Conservation (phyloP, 768 basidiomycete genomes). For the Exidia glandulosa region DNA sequence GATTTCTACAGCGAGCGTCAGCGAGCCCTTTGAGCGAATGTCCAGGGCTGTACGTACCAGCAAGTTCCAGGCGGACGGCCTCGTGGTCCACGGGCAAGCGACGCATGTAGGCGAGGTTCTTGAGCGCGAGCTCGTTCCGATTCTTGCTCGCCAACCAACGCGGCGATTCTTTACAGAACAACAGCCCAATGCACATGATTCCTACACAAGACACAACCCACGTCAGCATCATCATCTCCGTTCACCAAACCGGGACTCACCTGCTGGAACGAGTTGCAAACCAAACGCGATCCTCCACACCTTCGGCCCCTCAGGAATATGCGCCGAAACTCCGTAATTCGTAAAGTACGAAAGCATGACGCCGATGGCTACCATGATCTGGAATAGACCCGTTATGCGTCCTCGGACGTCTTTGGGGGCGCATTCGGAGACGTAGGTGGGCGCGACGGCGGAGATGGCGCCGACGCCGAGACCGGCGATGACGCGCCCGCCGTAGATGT, state of each 20-base stretch:
- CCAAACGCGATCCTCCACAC: constrained; percentile 69
- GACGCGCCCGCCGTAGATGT: constrained; percentile 75
- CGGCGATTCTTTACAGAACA: constrained; percentile 71
- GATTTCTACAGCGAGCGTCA: constrained; percentile 40
- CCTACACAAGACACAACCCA: constrained; percentile 18
- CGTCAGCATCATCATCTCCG: constrained; percentile 12
- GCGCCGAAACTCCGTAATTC: constrained; percentile 39
- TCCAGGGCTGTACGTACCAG: constrained; percentile 20
- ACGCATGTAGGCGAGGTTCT: constrained; percentile 57
- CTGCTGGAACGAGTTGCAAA: constrained; percentile 64
- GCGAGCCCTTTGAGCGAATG: constrained; percentile 1
- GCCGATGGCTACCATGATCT: constrained; percentile 76
- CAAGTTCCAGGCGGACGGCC: constrained; percentile 47
- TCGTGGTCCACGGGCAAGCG: constrained; percentile 29
- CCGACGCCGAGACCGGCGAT: constrained; percentile 75
- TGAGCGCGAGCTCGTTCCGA: constrained; percentile 38
- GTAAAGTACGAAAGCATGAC: constrained; percentile 46
- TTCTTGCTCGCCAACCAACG: constrained; percentile 64
- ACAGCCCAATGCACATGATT: constrained; percentile 53
- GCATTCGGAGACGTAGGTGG: constrained; percentile 80
- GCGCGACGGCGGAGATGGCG: constrained; percentile 72
- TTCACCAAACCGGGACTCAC: too few species aligned
- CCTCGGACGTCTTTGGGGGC: constrained; percentile 80
- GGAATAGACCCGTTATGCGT: constrained; percentile 76
- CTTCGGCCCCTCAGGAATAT: constrained; percentile 33